Base-by-base conservation (phyloP, 805 yeast species). In the Metschnikowia bowlesiae region DNA sequence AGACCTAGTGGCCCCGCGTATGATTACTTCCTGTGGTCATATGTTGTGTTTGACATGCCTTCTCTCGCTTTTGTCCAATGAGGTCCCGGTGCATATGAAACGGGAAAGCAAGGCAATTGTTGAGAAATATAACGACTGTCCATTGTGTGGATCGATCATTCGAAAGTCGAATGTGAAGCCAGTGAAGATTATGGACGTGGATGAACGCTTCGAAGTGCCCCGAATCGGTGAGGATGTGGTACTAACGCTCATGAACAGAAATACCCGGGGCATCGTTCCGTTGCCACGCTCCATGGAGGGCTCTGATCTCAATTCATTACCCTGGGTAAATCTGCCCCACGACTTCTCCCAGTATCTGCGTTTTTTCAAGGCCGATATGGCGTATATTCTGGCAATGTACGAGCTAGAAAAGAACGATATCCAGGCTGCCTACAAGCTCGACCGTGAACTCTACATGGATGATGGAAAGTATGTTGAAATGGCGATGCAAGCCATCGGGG, bases 11-110 rank as follows among this genome's bases (percentile, higher is more conserved):
- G 97, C 97, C 0, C 97, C 99, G 2, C 74, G 98, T 49, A 95
- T 94, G 98, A 83, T 89, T 30, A 70, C 75, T 4, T 78, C 83
- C 10, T 94, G 99, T 70, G 99, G 99, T 5, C 99, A 94, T 63
- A 78, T 90, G 13, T 81, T 94, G 61, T 94, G 99, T 63, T 75
- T 81, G 49, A 81, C 90, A 11, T 94, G 99, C 65, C 67, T 92
- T 31, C 65, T 90, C 49, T 80, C 90, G 41, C 80, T 87, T 59
- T 70, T 89, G 40, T 86, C 80, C 35, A 81, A 84, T 16, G 76
- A 73, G 50, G 65, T 73, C 2, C 78, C 78, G 1, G 59, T 57
- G 18, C 65, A 65, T 46, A 67, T 71, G 56, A 66, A 70, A 45
- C 66, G 69, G 42, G 71, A 71, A 57, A 54, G 63, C 32, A 58